Conservation (phyloP, 2,329 filamentous ascomycete species). For the Ophiocordyceps robertsii region DNA sequence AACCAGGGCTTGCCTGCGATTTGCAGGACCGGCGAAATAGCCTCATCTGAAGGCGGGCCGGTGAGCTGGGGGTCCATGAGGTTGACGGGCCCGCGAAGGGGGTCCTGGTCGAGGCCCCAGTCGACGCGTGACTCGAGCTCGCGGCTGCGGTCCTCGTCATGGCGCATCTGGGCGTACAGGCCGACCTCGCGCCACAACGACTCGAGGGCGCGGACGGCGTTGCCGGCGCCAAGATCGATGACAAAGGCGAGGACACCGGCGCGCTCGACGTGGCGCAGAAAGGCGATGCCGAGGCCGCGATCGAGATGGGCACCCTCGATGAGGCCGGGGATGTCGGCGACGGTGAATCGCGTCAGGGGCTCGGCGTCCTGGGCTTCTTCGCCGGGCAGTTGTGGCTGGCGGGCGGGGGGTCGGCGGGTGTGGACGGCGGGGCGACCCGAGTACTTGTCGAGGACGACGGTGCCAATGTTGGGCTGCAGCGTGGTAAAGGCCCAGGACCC, state of each 20-base stretch:
- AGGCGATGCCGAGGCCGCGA: constrained; percentile 78
- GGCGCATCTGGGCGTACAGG: constrained; percentile 68
- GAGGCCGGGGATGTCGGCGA: constrained; percentile 90
- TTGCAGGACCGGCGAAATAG: constrained; percentile 33
- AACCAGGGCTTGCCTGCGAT: constrained; percentile 97
- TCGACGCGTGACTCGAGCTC: constrained; percentile 43
- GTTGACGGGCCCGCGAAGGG: constrained; percentile 12
- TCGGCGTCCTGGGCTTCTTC: constrained; percentile 30
- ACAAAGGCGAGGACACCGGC: constrained; percentile 91
- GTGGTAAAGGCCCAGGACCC: constrained; percentile 97
- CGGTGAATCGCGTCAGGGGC: constrained; percentile 68
- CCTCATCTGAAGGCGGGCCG: neutral
- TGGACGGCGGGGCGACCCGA: constrained; percentile 53
- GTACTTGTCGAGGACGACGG: constrained; percentile 82
- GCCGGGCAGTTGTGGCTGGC: constrained; percentile 9
- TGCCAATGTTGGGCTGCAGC: constrained; percentile 87
- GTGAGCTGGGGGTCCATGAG: constrained; percentile 9
- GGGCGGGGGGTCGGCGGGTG: constrained; percentile 7
- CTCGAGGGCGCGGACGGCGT: constrained; percentile 67
- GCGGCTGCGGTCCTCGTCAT: constrained; percentile 56
- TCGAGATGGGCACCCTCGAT: constrained; percentile 89
- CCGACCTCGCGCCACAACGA: constrained; percentile 83
- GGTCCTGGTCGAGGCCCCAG: constrained; percentile 41
- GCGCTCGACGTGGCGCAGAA: constrained; percentile 87
- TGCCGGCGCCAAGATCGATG: constrained; percentile 66